Evolutionary conservation across 2,329 filamentous ascomycete species (phyloP).

Genomic region (Ceratocystis ficicola): DNA sequence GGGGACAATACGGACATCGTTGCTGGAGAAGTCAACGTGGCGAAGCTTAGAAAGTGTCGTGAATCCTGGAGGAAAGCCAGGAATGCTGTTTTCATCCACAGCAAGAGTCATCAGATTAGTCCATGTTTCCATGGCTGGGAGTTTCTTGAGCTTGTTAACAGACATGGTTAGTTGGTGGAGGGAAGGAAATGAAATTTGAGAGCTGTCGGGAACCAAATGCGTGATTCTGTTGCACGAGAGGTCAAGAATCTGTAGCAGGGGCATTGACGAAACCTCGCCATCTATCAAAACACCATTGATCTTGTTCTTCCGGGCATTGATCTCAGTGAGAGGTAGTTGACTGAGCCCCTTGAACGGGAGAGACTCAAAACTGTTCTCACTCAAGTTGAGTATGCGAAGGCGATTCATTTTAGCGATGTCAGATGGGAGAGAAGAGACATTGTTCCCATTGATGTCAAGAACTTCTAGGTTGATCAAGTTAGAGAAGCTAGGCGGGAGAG

Average conservation of each 20-base stretch:
- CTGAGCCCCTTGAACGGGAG: conserved; percentile 60
- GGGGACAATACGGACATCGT: conserved; percentile 66
- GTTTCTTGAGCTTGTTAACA: conserved; percentile 59
- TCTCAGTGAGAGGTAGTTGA: conserved; percentile 57
- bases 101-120: conserved; percentile 57
- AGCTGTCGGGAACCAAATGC: conserved; percentile 36
- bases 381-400: conserved; percentile 65
- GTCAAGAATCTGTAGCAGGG: conserved; percentile 62
- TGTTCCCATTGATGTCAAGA: conserved; percentile 72
- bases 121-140: conserved; percentile 70
- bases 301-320: conserved; percentile 66
- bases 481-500: conserved; percentile 51
- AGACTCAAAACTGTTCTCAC: conserved; percentile 61
- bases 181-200: conserved; percentile 51
- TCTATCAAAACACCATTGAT: conserved; percentile 61
- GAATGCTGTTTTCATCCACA: conserved; percentile 71
- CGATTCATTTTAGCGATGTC: conserved; percentile 53
- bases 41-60: conserved; percentile 53
- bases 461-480: conserved; percentile 59
- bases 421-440: conserved; percentile 57
- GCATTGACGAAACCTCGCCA: conserved; percentile 44
- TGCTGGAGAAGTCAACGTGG: conserved; percentile 72
- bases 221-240: conserved; percentile 63
- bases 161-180: conserved; percentile 65
- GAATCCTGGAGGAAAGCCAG: conserved; percentile 65